Evolutionary conservation across 148 eudicot genomes (phyloP), one percentile per base, ranked within the genome.

Genomic region (Vaccinium corymbosum): DNA sequence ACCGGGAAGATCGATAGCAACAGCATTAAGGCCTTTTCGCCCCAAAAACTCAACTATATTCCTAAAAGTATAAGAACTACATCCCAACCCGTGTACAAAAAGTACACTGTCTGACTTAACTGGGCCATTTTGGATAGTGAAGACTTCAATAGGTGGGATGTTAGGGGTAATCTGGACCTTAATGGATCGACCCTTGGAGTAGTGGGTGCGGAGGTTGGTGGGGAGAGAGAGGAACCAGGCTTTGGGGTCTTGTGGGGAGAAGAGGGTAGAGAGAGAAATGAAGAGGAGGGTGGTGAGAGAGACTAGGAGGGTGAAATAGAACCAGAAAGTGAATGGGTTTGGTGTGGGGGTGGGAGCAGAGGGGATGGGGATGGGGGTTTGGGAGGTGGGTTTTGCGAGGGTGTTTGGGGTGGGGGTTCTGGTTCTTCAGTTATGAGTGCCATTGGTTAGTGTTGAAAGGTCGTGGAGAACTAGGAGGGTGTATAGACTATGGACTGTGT

Each of bases 1-100:
- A 82, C 98, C 98, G 8, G 98, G 98, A 4, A 96, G 87, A 79
- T 96, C 98, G 3, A 96, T 81, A 0, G 97, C 97, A 2, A 90
- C 87, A 1, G 88, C 93, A 49, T 81, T 91, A 12, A 93, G 89
- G 20, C 93, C 93, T 61, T 86, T 90, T 0, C 80, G 51, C 7
- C 87, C 98, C 59, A 96, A 84, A 74, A 80, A 86, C 81, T 93
- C 92, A 16, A 93, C 88, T 55, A 93, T 75, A 1, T 85, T 81
- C 7, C 81, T 82, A 77, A 96, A 96, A 55, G 91, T 77, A 76
- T 89, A 94, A 3, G 98, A 96, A 80, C 94, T 96, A 75, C 93
- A 93, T 0, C 97, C 98, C 71, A 93, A 87, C 15, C 98, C 98
- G 82, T 94, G 98, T 51, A 96, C 86, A 17, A 96, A 86, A 48